Base-by-base conservation (phyloP, 2,329 filamentous ascomycete genomes). In the Ceratocystis colombiana region DNA sequence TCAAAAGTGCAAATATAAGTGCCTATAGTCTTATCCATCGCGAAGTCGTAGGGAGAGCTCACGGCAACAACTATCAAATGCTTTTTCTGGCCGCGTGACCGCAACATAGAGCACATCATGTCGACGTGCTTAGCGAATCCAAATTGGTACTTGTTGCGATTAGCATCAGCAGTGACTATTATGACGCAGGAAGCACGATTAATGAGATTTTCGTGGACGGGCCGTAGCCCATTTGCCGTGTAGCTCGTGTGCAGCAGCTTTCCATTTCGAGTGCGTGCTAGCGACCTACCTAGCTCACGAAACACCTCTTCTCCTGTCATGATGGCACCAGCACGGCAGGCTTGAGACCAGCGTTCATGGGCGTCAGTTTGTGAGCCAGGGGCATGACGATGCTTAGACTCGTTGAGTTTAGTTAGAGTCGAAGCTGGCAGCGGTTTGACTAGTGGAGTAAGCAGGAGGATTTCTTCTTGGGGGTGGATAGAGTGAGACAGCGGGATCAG, bases 1-100 rank as follows among this genome's bases (percentile, higher is more conserved):
- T 96, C 92, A 74, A 95, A 96, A 0, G 92, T 96, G 78, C 93
- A 96, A 50, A 97, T 82, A 72, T 96, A 96, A 0, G 92, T 96
- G 5, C 89, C 89, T 50, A 97, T 93, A 0, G 86, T 86, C 70
- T 88, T 88, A 72, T 97, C 93, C 83, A 93, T 91, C 57, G 90
- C 91, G 74, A 97, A 97, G 74, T 97, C 93, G 74, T 96, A 97
- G 0, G 93, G 93, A 0, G 92, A 96, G 75, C 91, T 96, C 70
- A 96, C 92, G 0, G 93, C 89, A 6, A 96, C 88, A 2, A 96
- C 93, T 28, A 96, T 86, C 46, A 96, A 77, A 0, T 92, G 89
- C 76, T 96, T 96, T 74, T 94, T 89, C 72, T 91, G 88, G 1
- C 88, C 88, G 15, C 83, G 83, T 5, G 87, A 85, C 5, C 85